Evolutionary conservation across 2,329 filamentous ascomycete species (phyloP).

Genomic region (Xylariaceae sp.): DNA sequence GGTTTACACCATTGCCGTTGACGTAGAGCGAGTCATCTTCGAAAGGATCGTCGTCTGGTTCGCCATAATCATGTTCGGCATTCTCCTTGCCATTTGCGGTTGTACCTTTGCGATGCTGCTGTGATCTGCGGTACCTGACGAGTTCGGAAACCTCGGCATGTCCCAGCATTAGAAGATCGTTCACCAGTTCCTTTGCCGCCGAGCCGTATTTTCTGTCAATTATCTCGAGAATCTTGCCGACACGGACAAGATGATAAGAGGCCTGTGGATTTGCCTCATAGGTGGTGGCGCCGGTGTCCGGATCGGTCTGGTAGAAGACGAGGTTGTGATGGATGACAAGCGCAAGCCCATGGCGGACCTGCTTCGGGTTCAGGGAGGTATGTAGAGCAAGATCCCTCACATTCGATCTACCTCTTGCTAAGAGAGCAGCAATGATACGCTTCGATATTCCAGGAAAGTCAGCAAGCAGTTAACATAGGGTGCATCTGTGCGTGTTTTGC

Average conservation of each 20-base stretch:
- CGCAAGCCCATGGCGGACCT: slow-evolving; percentile 74
- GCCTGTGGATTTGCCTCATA: slow-evolving; percentile 80
- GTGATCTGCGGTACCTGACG: slow-evolving; percentile 52
- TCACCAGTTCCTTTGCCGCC: slow-evolving; percentile 68
- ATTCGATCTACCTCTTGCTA: slow-evolving; percentile 71
- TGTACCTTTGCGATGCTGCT: slow-evolving; percentile 26
- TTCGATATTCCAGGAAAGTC: slow-evolving; percentile 40
- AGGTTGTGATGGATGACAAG: slow-evolving; percentile 87
- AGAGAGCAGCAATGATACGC: slow-evolving; percentile 78
- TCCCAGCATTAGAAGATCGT: slow-evolving; percentile 70
- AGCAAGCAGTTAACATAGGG: too few relatives aligned
- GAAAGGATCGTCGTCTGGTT: slow-evolving; percentile 35
- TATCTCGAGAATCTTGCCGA: slow-evolving; percentile 73
- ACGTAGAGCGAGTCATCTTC: slow-evolving; percentile 17
- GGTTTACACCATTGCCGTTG: slow-evolving; percentile 33
- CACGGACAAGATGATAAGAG: slow-evolving; percentile 76
- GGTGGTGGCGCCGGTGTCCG: slow-evolving; percentile 57
- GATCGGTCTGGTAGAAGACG: slow-evolving; percentile 64
- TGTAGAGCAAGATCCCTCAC: slow-evolving; percentile 64
- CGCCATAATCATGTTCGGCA: slow-evolving; percentile 21
- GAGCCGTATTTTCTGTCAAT: slow-evolving; percentile 68
- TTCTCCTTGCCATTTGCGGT: slow-evolving; percentile 7
- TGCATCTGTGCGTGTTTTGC: too few relatives aligned
- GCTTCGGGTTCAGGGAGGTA: slow-evolving; percentile 66
- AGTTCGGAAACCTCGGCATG: slow-evolving; percentile 69